Evolutionary conservation across 352 stramenopile species (phyloP), one percentile per base, ranked within the genome.

Genomic region (Globisporangium megalacanthum): DNA sequence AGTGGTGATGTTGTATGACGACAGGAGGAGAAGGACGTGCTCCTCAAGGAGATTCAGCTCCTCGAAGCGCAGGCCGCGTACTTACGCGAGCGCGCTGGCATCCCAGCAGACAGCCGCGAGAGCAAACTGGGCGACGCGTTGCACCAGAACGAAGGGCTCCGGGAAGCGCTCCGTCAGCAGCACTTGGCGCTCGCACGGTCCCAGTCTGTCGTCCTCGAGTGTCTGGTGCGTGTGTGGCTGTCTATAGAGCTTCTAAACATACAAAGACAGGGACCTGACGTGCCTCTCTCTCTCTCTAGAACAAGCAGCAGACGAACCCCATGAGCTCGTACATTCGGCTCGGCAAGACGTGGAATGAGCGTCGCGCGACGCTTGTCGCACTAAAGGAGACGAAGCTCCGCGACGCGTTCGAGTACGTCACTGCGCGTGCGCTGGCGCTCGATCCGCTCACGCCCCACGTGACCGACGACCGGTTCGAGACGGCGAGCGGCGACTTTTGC

Each of bases 1-100:
- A 13, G 35, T 39, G 33, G 33, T 37, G 35, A 8, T 39, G 35
- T 13, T 39, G 35, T 39, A 5, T 8, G 10, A 22, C 13, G 7
- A 29, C 35, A 70, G 67, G 73, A 82, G 62, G 76, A 77, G 62
- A 79, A 79, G 56, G 70, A 71, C 10, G 52, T 75, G 63, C 61
- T 82, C 36, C 46, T 70, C 49, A 62, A 64, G 20, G 65, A 82
- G 31, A 44, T 79, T 33, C 55, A 65, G 25, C 41, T 60, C 35
- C 59, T 82, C 0, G 58, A 74, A 33, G 58, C 60, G n/a, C 66
- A 77, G n/a, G 52, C 74, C 6, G 37, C 65, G 47, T 60, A 53
- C 6, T 29, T 82, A 13, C 60, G 49, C 58, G 25, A 58, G 60
- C 36, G 68, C 64, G 47, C 72, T 54, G 52, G 68, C 52, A 69